Evolutionary conservation across 768 basidiomycete genomes (phyloP).

Genomic region (Pulveroboletus sp.): DNA sequence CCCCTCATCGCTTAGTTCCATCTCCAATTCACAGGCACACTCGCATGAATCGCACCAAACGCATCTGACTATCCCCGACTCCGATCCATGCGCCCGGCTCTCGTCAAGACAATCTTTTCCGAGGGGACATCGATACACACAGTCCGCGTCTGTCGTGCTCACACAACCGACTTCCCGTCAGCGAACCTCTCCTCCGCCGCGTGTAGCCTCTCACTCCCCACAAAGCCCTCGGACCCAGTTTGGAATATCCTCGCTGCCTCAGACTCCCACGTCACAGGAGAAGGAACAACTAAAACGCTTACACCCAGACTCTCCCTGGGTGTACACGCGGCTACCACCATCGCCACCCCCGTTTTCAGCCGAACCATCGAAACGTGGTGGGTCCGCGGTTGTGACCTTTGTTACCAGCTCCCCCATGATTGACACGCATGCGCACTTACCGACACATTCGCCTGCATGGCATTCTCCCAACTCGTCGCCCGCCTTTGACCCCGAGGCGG

Average conservation of each 20-base stretch:
- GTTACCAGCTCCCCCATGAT: conserved; percentile 16
- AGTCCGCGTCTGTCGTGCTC: conserved; percentile 11
- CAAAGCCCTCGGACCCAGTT: conserved; percentile 16
- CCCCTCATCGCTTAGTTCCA: conserved; percentile 28
- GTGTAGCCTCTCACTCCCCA: conserved; percentile 9
- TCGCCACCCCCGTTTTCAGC: conserved; percentile 27
- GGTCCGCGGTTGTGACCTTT: conserved; percentile 22
- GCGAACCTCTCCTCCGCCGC: conserved; percentile 3
- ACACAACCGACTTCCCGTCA: conserved; percentile 5
- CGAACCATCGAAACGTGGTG: conserved; percentile 25
- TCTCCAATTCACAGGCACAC: conserved; percentile 18
- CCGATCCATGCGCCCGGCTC: conserved; percentile 7
- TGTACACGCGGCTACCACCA: conserved; percentile 26
- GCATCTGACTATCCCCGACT: conserved; percentile 19
- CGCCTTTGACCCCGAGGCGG: conserved; percentile 60
- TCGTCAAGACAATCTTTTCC: conserved; percentile 2
- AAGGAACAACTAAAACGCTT: conserved; percentile 9
- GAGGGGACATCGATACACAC: conserved; percentile 9
- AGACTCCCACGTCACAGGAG: conserved; percentile 17
- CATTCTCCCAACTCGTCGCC: conserved; percentile 23
- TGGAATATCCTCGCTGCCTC: conserved; percentile 15
- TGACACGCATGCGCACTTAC: conserved; percentile 8
- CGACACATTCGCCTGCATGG: conserved; percentile 8
- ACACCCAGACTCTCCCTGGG: conserved; percentile 25
- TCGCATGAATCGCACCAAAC: conserved; percentile 28